Evolutionary conservation across 2,329 filamentous ascomycete species (phyloP).

Genomic region (Hymenoscyphus albidus): DNA sequence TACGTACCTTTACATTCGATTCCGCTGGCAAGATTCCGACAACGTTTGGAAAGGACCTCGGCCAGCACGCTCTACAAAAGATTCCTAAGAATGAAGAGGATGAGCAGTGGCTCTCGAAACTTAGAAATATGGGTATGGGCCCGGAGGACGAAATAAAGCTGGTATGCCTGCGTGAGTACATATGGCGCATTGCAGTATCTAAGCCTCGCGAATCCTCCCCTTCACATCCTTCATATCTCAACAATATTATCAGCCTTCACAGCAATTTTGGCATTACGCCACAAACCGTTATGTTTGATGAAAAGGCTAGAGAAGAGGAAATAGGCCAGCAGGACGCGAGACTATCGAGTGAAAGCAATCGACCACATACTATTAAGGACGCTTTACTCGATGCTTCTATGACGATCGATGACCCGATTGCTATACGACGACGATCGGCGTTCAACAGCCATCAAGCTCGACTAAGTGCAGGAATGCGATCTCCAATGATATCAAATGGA

Average conservation of each 20-base stretch:
- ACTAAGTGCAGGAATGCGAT: slow-evolving; percentile 34
- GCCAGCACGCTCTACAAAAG: slow-evolving; percentile 55
- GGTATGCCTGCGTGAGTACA: slow-evolving; percentile 80
- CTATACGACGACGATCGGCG: slow-evolving; percentile 50
- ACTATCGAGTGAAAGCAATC: slow-evolving; percentile 35
- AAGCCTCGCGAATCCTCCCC: slow-evolving; percentile 39
- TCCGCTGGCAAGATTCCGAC: slow-evolving; percentile 50
- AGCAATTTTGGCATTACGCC: slow-evolving; percentile 68
- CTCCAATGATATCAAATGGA: slow-evolving; percentile 20
- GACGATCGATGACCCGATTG: slow-evolving; percentile 68
- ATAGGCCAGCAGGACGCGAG: slow-evolving; percentile 35
- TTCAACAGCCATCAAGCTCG: slow-evolving; percentile 49
- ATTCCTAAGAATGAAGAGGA: slow-evolving; percentile 83
- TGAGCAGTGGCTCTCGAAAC: slow-evolving; percentile 82
- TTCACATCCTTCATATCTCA: slow-evolving; percentile 45
- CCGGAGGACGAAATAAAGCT: slow-evolving; percentile 87
- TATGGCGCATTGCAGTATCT: slow-evolving; percentile 78
- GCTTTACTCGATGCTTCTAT: slow-evolving; percentile 88
- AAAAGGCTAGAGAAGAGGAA: slow-evolving; percentile 54
- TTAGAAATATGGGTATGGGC: slow-evolving; percentile 78
- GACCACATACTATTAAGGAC: slow-evolving; percentile 75
- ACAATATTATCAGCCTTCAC: slow-evolving; percentile 70
- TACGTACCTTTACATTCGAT: slow-evolving; percentile 65
- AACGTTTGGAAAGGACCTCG: slow-evolving; percentile 54
- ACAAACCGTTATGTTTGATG: slow-evolving; percentile 91